Evolutionary conservation across 768 basidiomycete genomes (phyloP), one percentile per base, ranked within the genome.

Genomic region (Psilocybe sp.): DNA sequence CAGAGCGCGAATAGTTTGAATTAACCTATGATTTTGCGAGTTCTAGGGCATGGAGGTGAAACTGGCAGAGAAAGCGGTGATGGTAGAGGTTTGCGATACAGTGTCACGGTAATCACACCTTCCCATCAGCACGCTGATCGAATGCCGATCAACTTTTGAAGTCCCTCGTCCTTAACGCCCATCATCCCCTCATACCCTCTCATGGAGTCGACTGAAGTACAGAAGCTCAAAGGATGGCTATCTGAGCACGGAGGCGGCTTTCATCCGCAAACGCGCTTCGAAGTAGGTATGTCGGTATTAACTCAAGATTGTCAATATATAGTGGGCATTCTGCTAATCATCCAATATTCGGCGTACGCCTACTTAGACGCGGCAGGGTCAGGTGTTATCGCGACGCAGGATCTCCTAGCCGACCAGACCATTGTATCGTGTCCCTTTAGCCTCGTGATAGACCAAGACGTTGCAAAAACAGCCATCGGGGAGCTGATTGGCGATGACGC

Each of bases 341-440:
- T 4, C 14, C 5, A n/a, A n/a, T 15, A 19, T 51, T 45, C 43
- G 42, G 45, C 33, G 14, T 40, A 15, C 44, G 43, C 16, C 34
- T 47, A 40, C 41, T 44, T 39, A 58, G 56, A 65, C 76, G 60
- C 66, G 9, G 71, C 65, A 49, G 87, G 87, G 23, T 70, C 71
- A 47, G 70, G 71, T 15, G 68, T 85, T 33, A 56, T 81, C 46
- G 81, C 89, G 5, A 64, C 59, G 3, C 62, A 73, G 32, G 64
- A 67, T n/a, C 56, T 89, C 38, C 67, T 71, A 18, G 59, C 66
- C 5, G 81, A 89, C 56, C 67, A 75, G 8, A 73, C 69, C 11
- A 72, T 89, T 44, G 82, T 86, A 14, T 77, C 81, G 0, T 88
- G 85, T 54, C 89, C 90, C 0, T 81, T 89, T 57, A 65, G 71